Evolutionary conservation across 805 yeast species (phyloP).

Genomic region (Wickerhamomyces sydowiorum): DNA sequence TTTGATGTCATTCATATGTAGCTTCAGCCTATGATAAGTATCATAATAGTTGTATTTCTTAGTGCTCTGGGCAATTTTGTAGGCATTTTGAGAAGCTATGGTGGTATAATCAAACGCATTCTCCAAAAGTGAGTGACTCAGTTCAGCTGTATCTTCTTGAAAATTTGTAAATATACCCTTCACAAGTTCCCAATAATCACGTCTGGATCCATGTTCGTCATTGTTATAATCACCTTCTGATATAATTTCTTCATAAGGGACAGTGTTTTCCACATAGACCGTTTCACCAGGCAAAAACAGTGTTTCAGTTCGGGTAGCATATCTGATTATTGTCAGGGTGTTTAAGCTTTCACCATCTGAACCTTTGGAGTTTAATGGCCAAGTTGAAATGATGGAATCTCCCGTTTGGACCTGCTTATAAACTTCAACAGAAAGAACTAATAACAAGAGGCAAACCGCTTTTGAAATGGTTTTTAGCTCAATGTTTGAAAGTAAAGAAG

Average conservation of each 20-base stretch:
- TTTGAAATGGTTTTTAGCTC: no score
- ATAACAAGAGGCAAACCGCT: no score
- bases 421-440: no score
- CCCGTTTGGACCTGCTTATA: no score
- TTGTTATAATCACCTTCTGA: not conserved
- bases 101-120: not conserved
- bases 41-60: not conserved
- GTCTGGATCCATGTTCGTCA: not conserved
- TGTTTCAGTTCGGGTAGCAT: conserved; percentile 13
- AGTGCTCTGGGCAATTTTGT: not conserved
- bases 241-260: conserved; percentile 1
- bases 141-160: not conserved
- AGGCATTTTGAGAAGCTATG: not conserved
- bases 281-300: conserved; percentile 8
- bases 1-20: no score
- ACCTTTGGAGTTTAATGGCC: not conserved
- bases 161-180: not conserved
- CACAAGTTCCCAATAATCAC: not conserved
- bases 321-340: conserved; percentile 9
- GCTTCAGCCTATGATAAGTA: not conserved
- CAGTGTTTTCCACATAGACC: conserved; percentile 5
- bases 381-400: no score
- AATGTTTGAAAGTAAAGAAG: no score
- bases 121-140: no score
- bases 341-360: not conserved